A percentile compares a stretch with the other conserved stretches of the same genome.
phyloP scores from a whole-genome alignment of 2,329 filamentous ascomycete species.

The Trichoderma semiorbis region DNA sequence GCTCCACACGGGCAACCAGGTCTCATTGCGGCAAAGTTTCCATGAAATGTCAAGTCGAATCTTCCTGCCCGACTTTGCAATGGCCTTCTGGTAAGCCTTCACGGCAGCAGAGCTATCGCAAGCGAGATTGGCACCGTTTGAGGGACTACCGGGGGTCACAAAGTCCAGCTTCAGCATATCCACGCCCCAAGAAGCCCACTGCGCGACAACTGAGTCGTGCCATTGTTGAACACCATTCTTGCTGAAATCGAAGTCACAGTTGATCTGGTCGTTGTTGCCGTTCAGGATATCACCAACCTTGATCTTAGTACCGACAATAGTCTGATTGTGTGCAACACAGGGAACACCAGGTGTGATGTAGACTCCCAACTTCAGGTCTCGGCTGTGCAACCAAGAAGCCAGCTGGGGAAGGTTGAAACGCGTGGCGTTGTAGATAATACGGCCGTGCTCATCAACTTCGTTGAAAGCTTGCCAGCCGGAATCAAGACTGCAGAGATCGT shows the following conservation, averaged over 20 bases:
- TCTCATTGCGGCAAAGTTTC: constrained; percentile 18
- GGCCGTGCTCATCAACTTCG: constrained; percentile 13
- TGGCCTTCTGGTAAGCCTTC: constrained; percentile 6
- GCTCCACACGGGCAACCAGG: constrained; percentile 16
- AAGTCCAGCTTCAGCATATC: constrained; percentile 18
- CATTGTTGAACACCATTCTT: constrained; percentile 15
- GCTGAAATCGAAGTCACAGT: constrained; percentile 14
- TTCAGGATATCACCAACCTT: constrained; percentile 2
- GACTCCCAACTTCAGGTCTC: constrained; percentile 13
- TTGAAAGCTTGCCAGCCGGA: constrained; percentile 29
- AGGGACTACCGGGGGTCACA: constrained; percentile 13
- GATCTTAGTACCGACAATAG: constrained; percentile 13
- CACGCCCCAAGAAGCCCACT: constrained; percentile 17
- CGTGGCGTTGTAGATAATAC: constrained; percentile 14
- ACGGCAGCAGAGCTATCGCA: constrained; percentile 14
- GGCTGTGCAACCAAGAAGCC: constrained; percentile 13
- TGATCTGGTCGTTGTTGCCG: constrained; percentile 11
- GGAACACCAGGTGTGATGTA: constrained; percentile 18
- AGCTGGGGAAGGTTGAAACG: constrained; percentile 15
- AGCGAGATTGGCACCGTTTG: constrained; percentile 11
- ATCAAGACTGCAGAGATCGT: constrained; percentile 19
- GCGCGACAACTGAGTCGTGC: constrained; percentile 14
- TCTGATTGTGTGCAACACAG: constrained; percentile 10
- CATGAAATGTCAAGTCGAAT: constrained; percentile 17
- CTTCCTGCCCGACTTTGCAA: neutral